Evolutionary conservation across 2,329 filamentous ascomycete genomes (phyloP).

Genomic region (Apiospora marii): DNA sequence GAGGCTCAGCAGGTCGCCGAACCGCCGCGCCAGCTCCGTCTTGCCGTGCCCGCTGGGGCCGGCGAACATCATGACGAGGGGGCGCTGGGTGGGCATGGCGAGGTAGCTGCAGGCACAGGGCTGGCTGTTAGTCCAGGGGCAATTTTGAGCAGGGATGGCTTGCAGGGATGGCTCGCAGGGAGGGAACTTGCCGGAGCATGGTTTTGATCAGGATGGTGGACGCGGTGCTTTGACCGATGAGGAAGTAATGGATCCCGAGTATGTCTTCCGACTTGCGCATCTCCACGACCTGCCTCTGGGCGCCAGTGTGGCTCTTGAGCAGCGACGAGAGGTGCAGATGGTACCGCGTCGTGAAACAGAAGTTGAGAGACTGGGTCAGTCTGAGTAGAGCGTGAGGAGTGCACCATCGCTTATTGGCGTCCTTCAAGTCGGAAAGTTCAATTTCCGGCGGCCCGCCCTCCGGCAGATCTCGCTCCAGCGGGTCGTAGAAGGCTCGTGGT

Average conservation of each 20-base stretch:
- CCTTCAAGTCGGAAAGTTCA: conserved; percentile 24
- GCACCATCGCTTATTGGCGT: conserved; percentile 31
- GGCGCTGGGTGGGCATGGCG: conserved; percentile 37
- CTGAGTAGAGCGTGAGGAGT: conserved; percentile 23
- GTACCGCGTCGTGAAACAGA: conserved; percentile 20
- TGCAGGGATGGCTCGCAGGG: background rate
- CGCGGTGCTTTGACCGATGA: conserved; percentile 33
- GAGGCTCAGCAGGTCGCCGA: conserved; percentile 50
- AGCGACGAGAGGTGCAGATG: background rate
- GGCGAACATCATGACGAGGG: conserved; percentile 51
- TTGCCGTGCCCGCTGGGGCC: conserved; percentile 59
- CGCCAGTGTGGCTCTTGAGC: background rate
- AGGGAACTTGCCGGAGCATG: conserved; percentile 28
- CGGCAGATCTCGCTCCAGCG: conserved; percentile 30
- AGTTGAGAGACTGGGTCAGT: conserved; percentile 29
- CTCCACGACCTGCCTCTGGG: conserved; percentile 25
- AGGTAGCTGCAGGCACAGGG: conserved; percentile 38
- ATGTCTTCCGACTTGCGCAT: conserved; percentile 30
- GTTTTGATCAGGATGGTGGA: conserved; percentile 29
- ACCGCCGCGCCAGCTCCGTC: conserved; percentile 52
- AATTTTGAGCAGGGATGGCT: background rate
- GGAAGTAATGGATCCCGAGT: conserved; percentile 30
- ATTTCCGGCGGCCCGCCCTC: background rate
- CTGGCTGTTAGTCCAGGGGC: background rate
- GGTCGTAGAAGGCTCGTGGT: conserved; percentile 32